Evolutionary conservation across 805 yeast genomes (phyloP), one percentile per base, ranked within the genome.

Genomic region (Candida insectalens): DNA sequence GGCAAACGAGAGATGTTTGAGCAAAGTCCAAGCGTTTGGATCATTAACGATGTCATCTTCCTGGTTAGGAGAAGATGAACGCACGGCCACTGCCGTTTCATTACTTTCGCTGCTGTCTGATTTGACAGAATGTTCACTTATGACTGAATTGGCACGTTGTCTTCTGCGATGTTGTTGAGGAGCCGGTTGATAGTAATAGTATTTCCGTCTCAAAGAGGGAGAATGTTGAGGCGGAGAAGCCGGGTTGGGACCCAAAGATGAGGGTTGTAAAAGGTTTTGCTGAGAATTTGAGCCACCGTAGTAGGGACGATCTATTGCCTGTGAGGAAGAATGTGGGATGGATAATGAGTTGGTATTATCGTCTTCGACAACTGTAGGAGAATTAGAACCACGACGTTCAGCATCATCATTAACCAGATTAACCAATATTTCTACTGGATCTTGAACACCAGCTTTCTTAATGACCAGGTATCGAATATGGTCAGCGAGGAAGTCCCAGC

Each of bases 401-500:
- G 44, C 42, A 43, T 74, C 80, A 25, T 74, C 79, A 25, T 65
- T 59, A 3, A 75, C 77, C 34, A 77, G 56, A 31, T 67, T 62
- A 28, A 66, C 62, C 22, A 74, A 49, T 3, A 77, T 49, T 40
- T 77, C 82, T 6, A 62, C 62, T 6, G 77, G 67, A 44, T 69
- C 75, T 27, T 59, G 57, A 8, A 76, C 51, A 39, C 67, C 69
- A 2, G 71, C 55, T 41, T 69, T 69, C 37, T 72, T 64, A 19
- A 77, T 57, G 3, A 73, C 72, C 35, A 77, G 56, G 28, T 74
- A 70, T 35, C 77, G 59, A 25, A 77, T 55, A 37, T 60, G 69
- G 33, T 71, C 77, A 39, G 79, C 62, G 22, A 77, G 46, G 12
- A 54, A 45, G 45, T 75, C 65, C 84, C 84, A 77, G 2, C 84